Percentiles rank a stretch among this genome's conserved stretches.
Conservation (phyloP, 2,329 filamentous ascomycete species). For the Neoascochyta sp. region DNA sequence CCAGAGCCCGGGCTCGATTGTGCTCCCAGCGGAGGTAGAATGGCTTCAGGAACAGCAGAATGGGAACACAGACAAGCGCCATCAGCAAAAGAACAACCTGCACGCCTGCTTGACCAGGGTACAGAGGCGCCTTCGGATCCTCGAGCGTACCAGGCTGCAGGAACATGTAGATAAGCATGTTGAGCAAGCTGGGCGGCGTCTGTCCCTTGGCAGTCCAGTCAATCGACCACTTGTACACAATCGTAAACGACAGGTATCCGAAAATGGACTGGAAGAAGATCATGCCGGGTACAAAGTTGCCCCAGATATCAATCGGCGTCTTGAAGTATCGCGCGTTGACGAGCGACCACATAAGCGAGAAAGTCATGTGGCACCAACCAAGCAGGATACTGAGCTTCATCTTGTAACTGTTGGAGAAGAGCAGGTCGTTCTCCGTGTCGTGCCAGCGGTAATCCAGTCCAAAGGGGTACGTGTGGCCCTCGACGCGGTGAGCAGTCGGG, state of each 20-base stretch:
- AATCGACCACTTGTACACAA: constrained; percentile 94
- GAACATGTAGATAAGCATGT: constrained; percentile 99
- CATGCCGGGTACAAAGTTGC: constrained; percentile 96
- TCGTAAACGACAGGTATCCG: constrained; percentile 88
- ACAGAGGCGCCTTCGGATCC: constrained; percentile 60
- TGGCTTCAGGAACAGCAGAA: constrained; percentile 91
- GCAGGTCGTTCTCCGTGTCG: constrained; percentile 85
- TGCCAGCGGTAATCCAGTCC: constrained; percentile 97
- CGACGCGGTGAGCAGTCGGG: constrained; percentile 61
- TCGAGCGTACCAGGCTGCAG: constrained; percentile 74
- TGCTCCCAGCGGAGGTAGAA: constrained; percentile 93
- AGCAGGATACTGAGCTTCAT: constrained; percentile 99
- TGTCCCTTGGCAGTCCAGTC: constrained; percentile 70
- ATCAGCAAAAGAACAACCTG: constrained; percentile 77
- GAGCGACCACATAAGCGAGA: constrained; percentile 87
- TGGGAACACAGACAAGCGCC: constrained; percentile 80
- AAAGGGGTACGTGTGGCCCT: constrained; percentile 86
- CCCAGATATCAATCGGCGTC: constrained; percentile 91
- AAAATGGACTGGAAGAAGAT: constrained; percentile 99
- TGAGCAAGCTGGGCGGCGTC: constrained; percentile 81
- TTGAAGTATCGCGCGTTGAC: constrained; percentile 95
- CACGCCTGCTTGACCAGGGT: constrained; percentile 69
- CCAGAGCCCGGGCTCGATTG: constrained; percentile 79
- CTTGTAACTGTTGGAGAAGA: constrained; percentile 98
- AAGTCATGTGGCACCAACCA: constrained; percentile 98